These are phyloP conservation scores for Pilaira anomala DNA, from an alignment of 192 early-diverging fungal genomes.

Conservation along the genomic window DNA sequence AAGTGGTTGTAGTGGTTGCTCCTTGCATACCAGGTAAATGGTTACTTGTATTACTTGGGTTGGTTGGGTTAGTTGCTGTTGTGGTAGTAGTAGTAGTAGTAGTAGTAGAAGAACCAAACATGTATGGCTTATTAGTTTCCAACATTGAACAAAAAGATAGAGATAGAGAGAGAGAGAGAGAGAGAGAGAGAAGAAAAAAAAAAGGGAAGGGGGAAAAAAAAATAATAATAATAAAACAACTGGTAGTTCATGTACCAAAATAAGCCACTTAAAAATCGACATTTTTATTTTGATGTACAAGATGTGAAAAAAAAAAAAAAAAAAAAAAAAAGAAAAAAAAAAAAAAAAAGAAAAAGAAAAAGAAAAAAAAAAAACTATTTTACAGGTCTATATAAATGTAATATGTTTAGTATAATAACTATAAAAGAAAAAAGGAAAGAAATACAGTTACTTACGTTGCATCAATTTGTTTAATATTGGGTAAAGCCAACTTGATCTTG, in stretches of 20 bases:
- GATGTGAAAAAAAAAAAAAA: not conserved
- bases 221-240: not conserved
- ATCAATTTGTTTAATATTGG: slow-evolving; percentile 90
- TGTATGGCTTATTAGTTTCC: slow-evolving; percentile 25
- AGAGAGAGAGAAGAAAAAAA: not conserved
- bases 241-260: not conserved
- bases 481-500: slow-evolving; percentile 82
- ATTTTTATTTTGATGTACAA: not conserved
- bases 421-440: too few relatives aligned
- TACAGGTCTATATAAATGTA: not conserved
- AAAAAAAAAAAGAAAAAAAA: slow-evolving; percentile 1
- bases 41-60: not conserved
- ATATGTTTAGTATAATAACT: too few relatives aligned
- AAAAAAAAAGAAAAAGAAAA: not conserved
- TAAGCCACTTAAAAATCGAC: not conserved
- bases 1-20: not conserved
- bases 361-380: not conserved
- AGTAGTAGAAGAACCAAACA: slow-evolving; percentile 16
- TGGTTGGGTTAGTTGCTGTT: not conserved
- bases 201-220: slow-evolving; percentile 5
- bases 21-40: not conserved
- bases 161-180: not conserved
- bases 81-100: not conserved
- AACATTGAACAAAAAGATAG: slow-evolving; percentile 11
- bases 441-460: slow-evolving; percentile 53